Conservation (phyloP, 371 early-diverging fungal species). For the Coemansia linderi region DNA sequence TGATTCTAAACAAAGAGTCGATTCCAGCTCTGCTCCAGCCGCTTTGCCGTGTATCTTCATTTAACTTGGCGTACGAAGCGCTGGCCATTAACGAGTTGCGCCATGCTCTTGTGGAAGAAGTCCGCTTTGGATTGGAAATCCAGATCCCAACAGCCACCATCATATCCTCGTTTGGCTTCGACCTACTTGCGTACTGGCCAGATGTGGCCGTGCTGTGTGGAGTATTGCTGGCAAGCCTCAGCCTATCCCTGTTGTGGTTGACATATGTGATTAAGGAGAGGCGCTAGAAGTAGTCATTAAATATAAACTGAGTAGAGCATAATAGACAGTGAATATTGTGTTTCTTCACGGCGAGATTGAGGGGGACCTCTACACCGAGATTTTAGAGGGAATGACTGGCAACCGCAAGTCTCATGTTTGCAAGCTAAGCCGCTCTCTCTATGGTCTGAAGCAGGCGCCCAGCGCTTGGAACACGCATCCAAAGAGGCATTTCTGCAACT, state of each 20-base stretch:
- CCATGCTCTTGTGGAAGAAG: slow-evolving; percentile 75
- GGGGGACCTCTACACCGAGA: background rate
- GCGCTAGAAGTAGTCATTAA: slow-evolving; percentile 56
- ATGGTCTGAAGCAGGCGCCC: no score
- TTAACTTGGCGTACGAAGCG: slow-evolving; percentile 88
- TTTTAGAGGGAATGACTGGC: background rate
- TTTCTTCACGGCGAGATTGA: background rate
- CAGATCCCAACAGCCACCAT: slow-evolving; percentile 87
- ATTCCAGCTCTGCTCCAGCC: slow-evolving; percentile 77
- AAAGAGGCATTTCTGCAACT: no score
- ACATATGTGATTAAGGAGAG: slow-evolving; percentile 83
- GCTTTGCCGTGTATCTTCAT: slow-evolving; percentile 81
- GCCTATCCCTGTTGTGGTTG: slow-evolving; percentile 77
- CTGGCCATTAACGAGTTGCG: slow-evolving; percentile 84
- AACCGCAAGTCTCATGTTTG: no score
- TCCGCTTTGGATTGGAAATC: slow-evolving; percentile 78
- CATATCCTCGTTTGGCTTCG: slow-evolving; percentile 87
- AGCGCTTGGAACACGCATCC: no score
- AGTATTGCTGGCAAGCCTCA: slow-evolving; percentile 66
- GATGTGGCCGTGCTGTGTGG: slow-evolving; percentile 71
- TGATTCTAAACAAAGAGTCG: slow-evolving; percentile 83
- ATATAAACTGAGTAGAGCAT: background rate
- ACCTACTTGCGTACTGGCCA: slow-evolving; percentile 80
- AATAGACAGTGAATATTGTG: background rate
- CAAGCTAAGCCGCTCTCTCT: no score